Evolutionary conservation across 352 stramenopile genomes (phyloP).

Genomic region (Globisporangium orthogonon): DNA sequence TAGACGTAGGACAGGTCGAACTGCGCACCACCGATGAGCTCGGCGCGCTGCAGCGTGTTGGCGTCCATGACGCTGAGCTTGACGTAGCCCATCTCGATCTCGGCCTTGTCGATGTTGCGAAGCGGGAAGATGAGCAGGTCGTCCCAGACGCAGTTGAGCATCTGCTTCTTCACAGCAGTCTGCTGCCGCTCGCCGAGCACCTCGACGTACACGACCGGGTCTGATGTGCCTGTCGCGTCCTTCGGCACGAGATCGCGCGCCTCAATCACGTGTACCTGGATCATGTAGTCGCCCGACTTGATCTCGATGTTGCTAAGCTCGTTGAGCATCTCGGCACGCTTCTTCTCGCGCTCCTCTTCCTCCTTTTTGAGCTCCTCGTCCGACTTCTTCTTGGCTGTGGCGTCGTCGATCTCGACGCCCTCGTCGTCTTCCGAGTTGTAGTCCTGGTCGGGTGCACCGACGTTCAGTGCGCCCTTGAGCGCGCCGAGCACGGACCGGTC

Average conservation of each 20-base stretch:
- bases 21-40: slow-evolving; percentile 83
- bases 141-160: slow-evolving; percentile 86
- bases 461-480: slow-evolving; percentile 41
- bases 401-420: slow-evolving; percentile 31
- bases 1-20: slow-evolving; percentile 89
- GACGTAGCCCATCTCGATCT: slow-evolving; percentile 82
- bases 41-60: slow-evolving; percentile 80
- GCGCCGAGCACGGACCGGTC: slow-evolving; percentile 37
- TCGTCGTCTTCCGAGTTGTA: slow-evolving; percentile 43
- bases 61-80: slow-evolving; percentile 83
- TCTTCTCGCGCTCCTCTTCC: slow-evolving; percentile 62
- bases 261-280: slow-evolving; percentile 90
- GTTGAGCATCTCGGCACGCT: slow-evolving; percentile 65
- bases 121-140: slow-evolving; percentile 76
- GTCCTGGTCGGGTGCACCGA: slow-evolving; percentile 32
- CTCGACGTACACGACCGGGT: slow-evolving; percentile 89
- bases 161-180: slow-evolving; percentile 76
- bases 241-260: slow-evolving; percentile 84
- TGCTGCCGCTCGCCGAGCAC: slow-evolving; percentile 83
- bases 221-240: slow-evolving; percentile 82
- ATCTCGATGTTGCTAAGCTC: slow-evolving; percentile 81
- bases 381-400: slow-evolving; percentile 43
- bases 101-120: slow-evolving; percentile 67
- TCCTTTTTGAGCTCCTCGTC: slow-evolving; percentile 71
- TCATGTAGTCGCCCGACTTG: slow-evolving; percentile 82